Conservation (phyloP, 441 rosid genomes). For the Theobroma grandiflorum region DNA sequence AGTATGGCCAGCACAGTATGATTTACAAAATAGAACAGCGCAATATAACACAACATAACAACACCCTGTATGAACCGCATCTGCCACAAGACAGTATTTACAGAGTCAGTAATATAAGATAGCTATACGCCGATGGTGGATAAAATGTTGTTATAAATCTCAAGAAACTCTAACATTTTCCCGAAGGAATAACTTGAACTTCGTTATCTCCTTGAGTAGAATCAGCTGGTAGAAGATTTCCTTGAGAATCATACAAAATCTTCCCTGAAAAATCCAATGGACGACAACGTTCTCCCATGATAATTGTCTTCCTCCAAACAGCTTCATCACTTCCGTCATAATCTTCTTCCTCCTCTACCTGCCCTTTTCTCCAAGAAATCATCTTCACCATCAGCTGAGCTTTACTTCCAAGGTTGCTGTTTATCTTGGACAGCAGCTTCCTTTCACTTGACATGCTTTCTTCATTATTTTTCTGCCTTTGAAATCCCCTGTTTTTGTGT, state of each 20-base stretch:
- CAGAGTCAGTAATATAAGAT: too few species aligned
- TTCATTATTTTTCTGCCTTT: neutral
- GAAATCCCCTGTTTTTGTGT: slow-evolving; percentile 23
- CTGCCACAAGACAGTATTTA: too few species aligned
- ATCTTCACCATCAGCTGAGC: slow-evolving; percentile 54
- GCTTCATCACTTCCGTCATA: slow-evolving; percentile 35
- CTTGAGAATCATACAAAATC: slow-evolving; percentile 56
- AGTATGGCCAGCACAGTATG: too few species aligned
- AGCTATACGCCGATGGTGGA: too few species aligned
- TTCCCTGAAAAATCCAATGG: slow-evolving; percentile 60
- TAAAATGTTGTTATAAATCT: too few species aligned
- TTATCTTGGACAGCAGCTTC: slow-evolving; percentile 45
- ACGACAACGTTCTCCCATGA: slow-evolving; percentile 64
- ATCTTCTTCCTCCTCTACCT: slow-evolving; percentile 23
- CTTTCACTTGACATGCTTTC: slow-evolving; percentile 19
- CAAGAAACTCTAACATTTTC: neutral
- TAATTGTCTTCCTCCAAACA: slow-evolving; percentile 63
- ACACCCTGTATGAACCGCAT: too few species aligned
- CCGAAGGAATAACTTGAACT: neutral
- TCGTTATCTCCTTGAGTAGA: neutral
- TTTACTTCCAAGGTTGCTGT: slow-evolving; percentile 47
- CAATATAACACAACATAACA: too few species aligned
- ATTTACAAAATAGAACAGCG: too few species aligned
- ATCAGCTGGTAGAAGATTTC: slow-evolving; percentile 43
- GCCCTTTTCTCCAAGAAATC: slow-evolving; percentile 56